Percentiles rank a stretch among this genome's conserved stretches.
Conservation (phyloP, 2,329 filamentous ascomycete species). For the Raffaelea deltoideospora region DNA sequence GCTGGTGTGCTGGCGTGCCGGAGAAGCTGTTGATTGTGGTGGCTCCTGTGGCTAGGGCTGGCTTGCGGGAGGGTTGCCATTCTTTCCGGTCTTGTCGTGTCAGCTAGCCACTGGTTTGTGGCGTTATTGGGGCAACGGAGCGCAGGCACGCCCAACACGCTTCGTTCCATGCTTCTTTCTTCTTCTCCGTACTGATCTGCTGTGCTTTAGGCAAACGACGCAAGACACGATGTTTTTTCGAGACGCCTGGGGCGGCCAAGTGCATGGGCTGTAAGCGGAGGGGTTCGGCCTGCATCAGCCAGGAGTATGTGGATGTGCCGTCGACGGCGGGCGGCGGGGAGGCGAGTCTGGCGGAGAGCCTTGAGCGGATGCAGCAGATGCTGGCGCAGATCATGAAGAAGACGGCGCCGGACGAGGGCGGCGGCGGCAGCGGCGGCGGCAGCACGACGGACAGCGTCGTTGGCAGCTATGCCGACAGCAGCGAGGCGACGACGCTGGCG, state of each 20-base stretch:
- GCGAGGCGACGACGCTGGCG: background rate
- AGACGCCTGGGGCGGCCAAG: conserved; percentile 14
- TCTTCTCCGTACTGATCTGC: background rate
- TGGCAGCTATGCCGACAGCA: no score
- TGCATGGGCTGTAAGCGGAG: conserved; percentile 31
- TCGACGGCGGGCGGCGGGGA: background rate
- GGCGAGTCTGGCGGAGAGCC: conserved; percentile 13
- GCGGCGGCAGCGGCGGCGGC: no score
- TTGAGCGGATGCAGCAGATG: conserved; percentile 20
- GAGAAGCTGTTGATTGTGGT: no score
- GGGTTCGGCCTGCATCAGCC: conserved; percentile 25
- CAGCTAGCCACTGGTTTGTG: no score
- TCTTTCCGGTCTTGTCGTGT: no score
- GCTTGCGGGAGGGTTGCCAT: no score
- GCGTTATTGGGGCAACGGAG: no score
- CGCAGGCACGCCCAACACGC: no score
- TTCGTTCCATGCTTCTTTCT: no score
- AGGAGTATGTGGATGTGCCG: conserved; percentile 23
- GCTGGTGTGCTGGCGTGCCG: no score
- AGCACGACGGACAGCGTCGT: no score
- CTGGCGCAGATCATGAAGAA: conserved; percentile 9
- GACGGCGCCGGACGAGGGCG: background rate
- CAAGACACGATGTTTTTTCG: conserved; percentile 34
- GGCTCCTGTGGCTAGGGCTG: no score
- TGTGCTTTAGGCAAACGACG: conserved; percentile 25